Base-by-base conservation (phyloP, 1,284 basidiomycete genomes). In the Ustilago bromivora region DNA sequence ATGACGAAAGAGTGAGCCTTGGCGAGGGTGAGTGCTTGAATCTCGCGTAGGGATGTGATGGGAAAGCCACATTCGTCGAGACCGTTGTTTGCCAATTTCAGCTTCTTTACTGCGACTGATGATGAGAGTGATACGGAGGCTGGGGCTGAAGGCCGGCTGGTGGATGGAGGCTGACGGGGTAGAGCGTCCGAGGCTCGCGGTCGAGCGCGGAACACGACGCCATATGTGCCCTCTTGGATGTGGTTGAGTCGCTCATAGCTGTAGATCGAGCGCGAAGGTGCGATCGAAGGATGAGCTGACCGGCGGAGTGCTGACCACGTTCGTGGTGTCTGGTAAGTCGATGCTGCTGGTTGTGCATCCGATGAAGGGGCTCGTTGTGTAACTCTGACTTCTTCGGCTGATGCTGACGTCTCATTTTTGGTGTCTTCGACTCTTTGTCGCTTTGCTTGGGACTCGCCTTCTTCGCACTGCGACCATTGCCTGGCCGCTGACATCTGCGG, bases 181-280 rank as follows among this genome's bases (percentile, higher is more conserved):
- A 15, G 34, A 41, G 31, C 71, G 64, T 46, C 43, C 7, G 43
- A 46, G 17, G n/a, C 43, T 9, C 43, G n/a, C 12, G 65, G 40
- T 74, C 91, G 90, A 8, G 97, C 97, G 23, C 97, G 92, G 81
- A 95, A 99, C 13, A 99, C 97, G 51, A 99, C 91, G 17, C 97
- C 97, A 84, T 99, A 99, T 0, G 96, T 96, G 1, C 97, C 97
- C 88, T 99, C 97, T 87, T 99, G 97, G 82, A 99, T 99, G 82
- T 98, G 94, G 87, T 99, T 99, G 43, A 99, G 89, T 13, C 80
- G 71, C 60, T 86, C 81, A 49, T 82, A 86, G 52, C 46, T 56
- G 46, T 77, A 75, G 28, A 86, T 78, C 19, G 82, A 82, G 4
- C 79, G 67, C 11, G 83, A 84, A 2, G 76, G 57, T 5, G 54